These are phyloP conservation scores for Lonicera japonica DNA, from an alignment of 129 eudicot species.

Conservation along the genomic window DNA sequence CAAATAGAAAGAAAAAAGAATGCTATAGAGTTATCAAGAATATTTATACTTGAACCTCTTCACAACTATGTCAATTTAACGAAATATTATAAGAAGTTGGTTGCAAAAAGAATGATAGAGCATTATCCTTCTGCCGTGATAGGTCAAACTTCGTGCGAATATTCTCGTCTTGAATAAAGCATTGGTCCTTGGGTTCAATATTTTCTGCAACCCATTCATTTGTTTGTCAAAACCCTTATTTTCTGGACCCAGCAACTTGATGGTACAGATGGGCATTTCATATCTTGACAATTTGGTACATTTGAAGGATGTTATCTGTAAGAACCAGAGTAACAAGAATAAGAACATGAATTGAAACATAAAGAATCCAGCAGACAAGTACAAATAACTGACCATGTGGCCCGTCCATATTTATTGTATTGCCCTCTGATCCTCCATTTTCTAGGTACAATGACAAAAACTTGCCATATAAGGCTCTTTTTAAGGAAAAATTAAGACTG, in stretches of 20 bases:
- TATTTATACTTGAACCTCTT: conserved; percentile 13
- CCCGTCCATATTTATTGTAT: not conserved
- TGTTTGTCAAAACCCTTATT: conserved; percentile 10
- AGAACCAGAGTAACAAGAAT: conserved; percentile 5
- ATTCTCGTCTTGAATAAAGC: conserved; percentile 25
- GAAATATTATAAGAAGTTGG: conserved; percentile 13
- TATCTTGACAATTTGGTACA: conserved; percentile 28
- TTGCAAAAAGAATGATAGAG: conserved; percentile 7
- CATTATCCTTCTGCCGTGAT: conserved; percentile 7
- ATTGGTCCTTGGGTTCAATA: conserved; percentile 23
- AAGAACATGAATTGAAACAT: not conserved
- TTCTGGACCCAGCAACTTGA: conserved; percentile 21
- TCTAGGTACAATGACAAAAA: too few species aligned
- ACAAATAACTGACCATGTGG: not conserved
- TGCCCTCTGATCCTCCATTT: too few species aligned
- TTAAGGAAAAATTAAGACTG: too few species aligned
- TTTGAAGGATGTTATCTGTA: conserved; percentile 36
- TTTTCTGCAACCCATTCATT: conserved; percentile 11
- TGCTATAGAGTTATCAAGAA: not conserved
- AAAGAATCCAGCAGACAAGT: not conserved
- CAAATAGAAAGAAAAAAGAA: not conserved
- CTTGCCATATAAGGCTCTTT: too few species aligned
- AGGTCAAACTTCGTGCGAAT: too few species aligned
- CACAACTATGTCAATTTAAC: conserved; percentile 1
- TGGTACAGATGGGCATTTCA: conserved; percentile 25